Base-by-base conservation (phyloP, 2,329 filamentous ascomycete species). In the Fusarium anthophilum region DNA sequence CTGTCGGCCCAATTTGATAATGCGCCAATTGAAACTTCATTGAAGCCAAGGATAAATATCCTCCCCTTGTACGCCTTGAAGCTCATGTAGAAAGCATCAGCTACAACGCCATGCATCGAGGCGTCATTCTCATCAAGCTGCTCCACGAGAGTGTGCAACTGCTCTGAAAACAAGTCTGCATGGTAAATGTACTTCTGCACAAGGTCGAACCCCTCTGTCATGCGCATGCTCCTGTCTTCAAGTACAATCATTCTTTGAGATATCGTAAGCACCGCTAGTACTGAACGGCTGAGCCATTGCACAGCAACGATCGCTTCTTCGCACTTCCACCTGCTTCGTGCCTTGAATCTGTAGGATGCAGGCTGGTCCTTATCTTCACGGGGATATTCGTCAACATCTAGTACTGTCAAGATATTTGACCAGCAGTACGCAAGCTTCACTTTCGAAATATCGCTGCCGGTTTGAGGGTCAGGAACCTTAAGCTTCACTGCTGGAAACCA, bases 21-120 rank as follows among this genome's bases (percentile, higher is more conserved):
- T 9, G 93, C 93, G 5, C 96, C 96, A 54, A 98, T 94, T 1
- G 94, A 94, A 45, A 98, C 86, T 79, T 98, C 96, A 79, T 96
- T 96, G 84, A 96, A 95, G n/a, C 96, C 95, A 14, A 99, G 87
- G 8, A 98, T 85, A 79, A 99, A 99, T 41, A 98, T 87, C 37
- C 96, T 90, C 10, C 96, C 95, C 82, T 98, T 99, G 84, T 98
- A 99, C 8, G 94, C 90, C 79, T 94, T 94, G 83, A 98, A 96
- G 82, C 96, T 98, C 94, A 98, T 98, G 80, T 96, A 96, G 77
- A 98, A 99, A 1, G 95, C 96, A 86, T 99, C 96, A 13, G 96
- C 96, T 54, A 98, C 94, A 14, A 98, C 95, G 5, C 96, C 96
- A 82, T 98, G 96, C 91, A 98, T 93, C 0, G 94, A 94, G 1